A percentile compares a stretch with the other conserved stretches of the same genome.
phyloP scores from a whole-genome alignment of 2,329 filamentous ascomycete species.

The Fusarium hostae region DNA sequence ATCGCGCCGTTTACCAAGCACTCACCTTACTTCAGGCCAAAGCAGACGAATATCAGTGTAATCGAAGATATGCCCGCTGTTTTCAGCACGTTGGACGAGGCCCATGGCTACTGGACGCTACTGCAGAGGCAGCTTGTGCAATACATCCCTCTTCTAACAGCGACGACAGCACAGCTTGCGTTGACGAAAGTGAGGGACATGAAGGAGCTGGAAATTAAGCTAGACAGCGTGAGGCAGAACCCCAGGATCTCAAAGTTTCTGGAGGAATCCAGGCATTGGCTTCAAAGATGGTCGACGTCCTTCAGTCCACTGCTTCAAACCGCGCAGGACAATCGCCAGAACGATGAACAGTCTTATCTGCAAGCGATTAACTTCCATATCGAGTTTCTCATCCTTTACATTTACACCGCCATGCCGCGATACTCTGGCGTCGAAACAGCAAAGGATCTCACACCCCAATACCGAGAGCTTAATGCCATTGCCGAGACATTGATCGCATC shows the following conservation, averaged over 20 bases:
- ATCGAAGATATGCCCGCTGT: constrained; percentile 48
- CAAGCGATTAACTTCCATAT: constrained; percentile 55
- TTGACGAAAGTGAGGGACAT: constrained; percentile 44
- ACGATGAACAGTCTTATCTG: constrained; percentile 45
- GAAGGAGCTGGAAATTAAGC: constrained; percentile 45
- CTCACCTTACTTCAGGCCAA: constrained; percentile 52
- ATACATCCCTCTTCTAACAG: constrained; percentile 50
- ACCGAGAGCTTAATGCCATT: constrained; percentile 54
- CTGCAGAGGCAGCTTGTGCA: constrained; percentile 53
- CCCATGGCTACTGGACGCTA: constrained; percentile 52
- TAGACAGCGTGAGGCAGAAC: constrained; percentile 47
- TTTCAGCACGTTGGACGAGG: constrained; percentile 50
- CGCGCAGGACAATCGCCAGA: constrained; percentile 38
- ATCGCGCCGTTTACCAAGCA: constrained; percentile 53
- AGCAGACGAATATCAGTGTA: constrained; percentile 45
- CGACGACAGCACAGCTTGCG: constrained; percentile 46
- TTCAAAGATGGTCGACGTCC: constrained; percentile 54
- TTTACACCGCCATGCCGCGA: constrained; percentile 53
- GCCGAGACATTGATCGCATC: constrained; percentile 52
- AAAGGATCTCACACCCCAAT: constrained; percentile 54
- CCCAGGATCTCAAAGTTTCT: constrained; percentile 48
- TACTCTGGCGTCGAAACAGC: constrained; percentile 52
- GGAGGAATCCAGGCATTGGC: constrained; percentile 51
- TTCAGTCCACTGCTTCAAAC: constrained; percentile 52
- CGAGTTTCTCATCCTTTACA: constrained; percentile 56